Evolutionary conservation across 2,329 filamentous ascomycete species (phyloP).

Genomic region (Diaporthe citri): DNA sequence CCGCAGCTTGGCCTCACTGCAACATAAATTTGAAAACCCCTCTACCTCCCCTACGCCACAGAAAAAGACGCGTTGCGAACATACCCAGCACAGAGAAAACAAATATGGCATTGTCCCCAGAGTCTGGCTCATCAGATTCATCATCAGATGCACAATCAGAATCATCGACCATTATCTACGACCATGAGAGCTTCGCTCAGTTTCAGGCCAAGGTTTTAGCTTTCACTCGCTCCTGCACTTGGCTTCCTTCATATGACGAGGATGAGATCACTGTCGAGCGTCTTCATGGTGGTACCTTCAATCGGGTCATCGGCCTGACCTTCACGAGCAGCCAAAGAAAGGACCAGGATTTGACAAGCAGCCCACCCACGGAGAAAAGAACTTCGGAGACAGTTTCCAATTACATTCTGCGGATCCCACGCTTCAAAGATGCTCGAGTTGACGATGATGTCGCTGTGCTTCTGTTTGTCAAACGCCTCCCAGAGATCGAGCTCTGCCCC

Average conservation of each 20-base stretch:
- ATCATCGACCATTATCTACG: background rate
- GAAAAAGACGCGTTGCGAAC: background rate
- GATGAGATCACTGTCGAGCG: background rate
- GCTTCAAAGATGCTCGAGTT: background rate
- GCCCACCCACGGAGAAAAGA: background rate
- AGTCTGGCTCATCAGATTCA: background rate
- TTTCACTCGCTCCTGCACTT: background rate
- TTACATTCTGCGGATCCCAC: background rate
- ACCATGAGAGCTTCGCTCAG: background rate
- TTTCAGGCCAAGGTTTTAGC: background rate
- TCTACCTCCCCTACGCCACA: background rate
- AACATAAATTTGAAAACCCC: background rate
- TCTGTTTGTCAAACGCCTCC: background rate
- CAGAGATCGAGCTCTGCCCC: background rate
- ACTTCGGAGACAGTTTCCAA: background rate
- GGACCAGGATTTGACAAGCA: background rate
- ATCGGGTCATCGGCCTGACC: background rate
- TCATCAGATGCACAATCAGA: background rate
- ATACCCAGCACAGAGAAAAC: background rate
- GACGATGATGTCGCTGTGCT: background rate
- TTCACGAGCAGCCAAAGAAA: background rate
- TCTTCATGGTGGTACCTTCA: background rate
- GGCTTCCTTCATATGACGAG: background rate
- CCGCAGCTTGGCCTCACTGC: background rate
- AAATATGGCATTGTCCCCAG: background rate